Percentiles rank a stretch among this genome's conserved stretches.
phyloP scores from a whole-genome alignment of 2,329 filamentous ascomycete species.

The Pseudogymnoascus sp. region DNA sequence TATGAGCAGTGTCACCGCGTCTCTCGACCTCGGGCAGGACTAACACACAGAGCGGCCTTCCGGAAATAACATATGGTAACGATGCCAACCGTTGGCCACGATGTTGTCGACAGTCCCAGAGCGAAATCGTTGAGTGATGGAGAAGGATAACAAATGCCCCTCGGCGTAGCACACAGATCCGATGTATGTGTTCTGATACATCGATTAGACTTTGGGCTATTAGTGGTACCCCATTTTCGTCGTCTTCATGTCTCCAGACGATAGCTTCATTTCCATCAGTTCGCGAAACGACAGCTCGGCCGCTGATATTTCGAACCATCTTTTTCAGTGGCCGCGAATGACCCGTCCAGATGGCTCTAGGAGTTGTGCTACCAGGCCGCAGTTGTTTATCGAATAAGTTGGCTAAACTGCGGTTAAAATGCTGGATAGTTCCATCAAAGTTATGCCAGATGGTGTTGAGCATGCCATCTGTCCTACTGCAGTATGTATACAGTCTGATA shows the following conservation, averaged over 20 bases:
- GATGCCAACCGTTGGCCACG: conserved; percentile 52
- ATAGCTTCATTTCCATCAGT: conserved; percentile 73
- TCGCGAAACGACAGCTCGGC: conserved; percentile 71
- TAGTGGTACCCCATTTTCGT: conserved; percentile 46
- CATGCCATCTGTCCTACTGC: conserved; percentile 54
- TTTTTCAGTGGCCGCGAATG: conserved; percentile 76
- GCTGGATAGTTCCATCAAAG: conserved; percentile 77
- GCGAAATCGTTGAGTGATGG: conserved; percentile 59
- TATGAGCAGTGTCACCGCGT: conserved; percentile 51
- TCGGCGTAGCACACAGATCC: conserved; percentile 70
- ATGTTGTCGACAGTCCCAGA: conserved; percentile 70
- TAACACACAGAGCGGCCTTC: conserved; percentile 73
- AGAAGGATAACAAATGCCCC: conserved; percentile 77
- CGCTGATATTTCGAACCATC: conserved; percentile 77
- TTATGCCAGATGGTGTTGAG: conserved; percentile 73
- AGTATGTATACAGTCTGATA: conserved; percentile 67
- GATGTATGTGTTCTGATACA: conserved; percentile 65
- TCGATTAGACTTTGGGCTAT: conserved; percentile 61
- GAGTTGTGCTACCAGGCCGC: conserved; percentile 49
- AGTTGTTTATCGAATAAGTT: conserved; percentile 70
- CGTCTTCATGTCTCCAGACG: conserved; percentile 67
- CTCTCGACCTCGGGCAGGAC: conserved; percentile 59
- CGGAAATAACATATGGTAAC: conserved; percentile 51
- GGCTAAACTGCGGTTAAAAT: conserved; percentile 72
- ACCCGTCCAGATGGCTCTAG: conserved; percentile 70